These are phyloP conservation scores for Omphalotus olearius DNA, from an alignment of 1,284 basidiomycete species.

Conservation along the genomic window DNA sequence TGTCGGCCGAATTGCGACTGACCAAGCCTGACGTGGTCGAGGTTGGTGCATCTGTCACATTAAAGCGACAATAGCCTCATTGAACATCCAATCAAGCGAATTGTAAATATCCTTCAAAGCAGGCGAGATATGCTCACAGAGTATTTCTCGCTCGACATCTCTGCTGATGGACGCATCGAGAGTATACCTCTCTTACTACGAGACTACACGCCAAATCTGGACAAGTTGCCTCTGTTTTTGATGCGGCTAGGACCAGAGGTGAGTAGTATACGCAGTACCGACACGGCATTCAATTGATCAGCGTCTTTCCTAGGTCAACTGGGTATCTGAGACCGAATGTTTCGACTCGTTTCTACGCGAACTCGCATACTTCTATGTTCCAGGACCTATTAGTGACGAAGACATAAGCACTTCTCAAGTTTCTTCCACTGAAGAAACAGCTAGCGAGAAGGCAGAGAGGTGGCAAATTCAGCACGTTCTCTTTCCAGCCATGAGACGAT, in stretches of 20 bases:
- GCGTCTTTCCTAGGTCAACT: slow-evolving; percentile 64
- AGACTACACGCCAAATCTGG: slow-evolving; percentile 83
- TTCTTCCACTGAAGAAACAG: slow-evolving; percentile 24
- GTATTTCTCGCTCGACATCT: slow-evolving; percentile 83
- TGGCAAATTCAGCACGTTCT: slow-evolving; percentile 89
- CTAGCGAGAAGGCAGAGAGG: slow-evolving; percentile 51
- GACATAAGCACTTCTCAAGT: slow-evolving; percentile 12
- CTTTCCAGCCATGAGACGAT: slow-evolving; percentile 78
- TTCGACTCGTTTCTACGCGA: slow-evolving; percentile 86
- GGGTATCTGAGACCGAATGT: slow-evolving; percentile 82
- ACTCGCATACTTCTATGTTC: slow-evolving; percentile 87
- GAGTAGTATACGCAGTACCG: slow-evolving; percentile 14
- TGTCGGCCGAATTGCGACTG: slow-evolving; percentile 43
- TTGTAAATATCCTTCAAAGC: slow-evolving; percentile 49
- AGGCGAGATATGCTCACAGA: slow-evolving; percentile 87
- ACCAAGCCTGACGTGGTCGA: slow-evolving; percentile 63
- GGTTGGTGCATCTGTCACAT: slow-evolving; percentile 39
- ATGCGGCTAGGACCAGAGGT: slow-evolving; percentile 86
- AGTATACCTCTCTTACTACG: slow-evolving; percentile 80
- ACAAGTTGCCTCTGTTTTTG: slow-evolving; percentile 80
- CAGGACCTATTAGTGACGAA: slow-evolving; percentile 40
- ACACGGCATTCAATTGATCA: slow-evolving; percentile 10
- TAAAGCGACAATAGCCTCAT: neutral
- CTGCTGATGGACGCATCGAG: slow-evolving; percentile 60
- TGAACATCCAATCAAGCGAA: slow-evolving; percentile 40